Evolutionary conservation across 2,329 filamentous ascomycete genomes (phyloP).

Genomic region (Diplodia seriata): DNA sequence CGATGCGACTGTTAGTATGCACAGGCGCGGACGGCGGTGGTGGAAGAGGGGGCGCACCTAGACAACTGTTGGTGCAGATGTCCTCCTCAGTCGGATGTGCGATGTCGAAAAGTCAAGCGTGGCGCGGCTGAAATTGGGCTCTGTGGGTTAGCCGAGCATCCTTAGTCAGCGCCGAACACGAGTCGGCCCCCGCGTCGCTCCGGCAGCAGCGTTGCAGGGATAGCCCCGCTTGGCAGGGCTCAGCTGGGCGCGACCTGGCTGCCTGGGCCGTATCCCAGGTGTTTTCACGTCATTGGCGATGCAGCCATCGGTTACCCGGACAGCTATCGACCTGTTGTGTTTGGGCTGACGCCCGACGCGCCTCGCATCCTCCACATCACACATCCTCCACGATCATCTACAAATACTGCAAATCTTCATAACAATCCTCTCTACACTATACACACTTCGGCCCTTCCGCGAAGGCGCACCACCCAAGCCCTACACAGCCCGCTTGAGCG

Average conservation of each 20-base stretch:
- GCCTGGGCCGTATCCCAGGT: conserved; percentile 22
- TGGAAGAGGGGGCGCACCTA: conserved; percentile 51
- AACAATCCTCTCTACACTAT: conserved; percentile 22
- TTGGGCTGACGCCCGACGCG: conserved; percentile 21
- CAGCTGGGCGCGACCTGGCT: conserved; percentile 18
- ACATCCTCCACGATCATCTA: conserved; percentile 26
- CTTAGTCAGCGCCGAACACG: conserved; percentile 21
- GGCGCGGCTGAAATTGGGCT: conserved; percentile 29
- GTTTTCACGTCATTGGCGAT: conserved; percentile 30
- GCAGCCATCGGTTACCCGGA: conserved; percentile 29
- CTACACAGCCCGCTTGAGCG: conserved; percentile 17
- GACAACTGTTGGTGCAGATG: conserved; percentile 56
- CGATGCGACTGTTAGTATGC: conserved; percentile 20
- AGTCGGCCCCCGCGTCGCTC: conserved; percentile 24
- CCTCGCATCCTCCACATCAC: conserved; percentile 25
- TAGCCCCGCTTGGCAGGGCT: conserved; percentile 8
- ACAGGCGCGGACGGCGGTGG: not conserved
- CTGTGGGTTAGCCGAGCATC: conserved; percentile 23
- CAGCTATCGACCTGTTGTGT: conserved; percentile 28
- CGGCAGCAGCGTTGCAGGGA: not conserved
- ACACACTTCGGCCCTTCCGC: conserved; percentile 1
- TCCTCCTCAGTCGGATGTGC: conserved; percentile 65
- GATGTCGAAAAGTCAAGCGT: conserved; percentile 37
- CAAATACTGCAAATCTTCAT: conserved; percentile 31
- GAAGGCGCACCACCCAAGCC: not conserved